Evolutionary conservation across 2,329 filamentous ascomycete species (phyloP).

Genomic region (Coccinonectria pachysandricola): DNA sequence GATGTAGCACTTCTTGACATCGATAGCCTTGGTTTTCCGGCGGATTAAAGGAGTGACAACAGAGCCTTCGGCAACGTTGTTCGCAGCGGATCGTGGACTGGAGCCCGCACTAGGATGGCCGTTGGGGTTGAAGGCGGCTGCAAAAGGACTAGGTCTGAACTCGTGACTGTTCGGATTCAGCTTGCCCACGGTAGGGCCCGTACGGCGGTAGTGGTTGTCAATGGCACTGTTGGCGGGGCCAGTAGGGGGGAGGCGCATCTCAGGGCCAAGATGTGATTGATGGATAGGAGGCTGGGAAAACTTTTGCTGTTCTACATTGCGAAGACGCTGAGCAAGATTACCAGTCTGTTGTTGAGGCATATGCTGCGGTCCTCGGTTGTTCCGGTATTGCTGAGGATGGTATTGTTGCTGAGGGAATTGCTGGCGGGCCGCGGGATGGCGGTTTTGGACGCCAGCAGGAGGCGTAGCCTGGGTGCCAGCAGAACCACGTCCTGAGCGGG

Average conservation of each 20-base stretch:
- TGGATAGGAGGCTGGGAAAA: slow-evolving; percentile 33
- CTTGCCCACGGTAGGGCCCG: slow-evolving; percentile 42
- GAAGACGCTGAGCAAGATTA: slow-evolving; percentile 39
- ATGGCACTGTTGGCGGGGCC: slow-evolving; percentile 55
- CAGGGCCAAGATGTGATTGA: slow-evolving; percentile 43
- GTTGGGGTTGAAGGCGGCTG: slow-evolving; percentile 69
- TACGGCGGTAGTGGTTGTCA: slow-evolving; percentile 39
- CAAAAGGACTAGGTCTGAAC: slow-evolving; percentile 77
- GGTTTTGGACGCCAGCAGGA: slow-evolving; percentile 23
- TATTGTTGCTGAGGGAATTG: slow-evolving; percentile 37
- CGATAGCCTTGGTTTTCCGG: slow-evolving; percentile 62
- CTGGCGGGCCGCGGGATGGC: slow-evolving; percentile 39
- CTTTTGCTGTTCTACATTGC: slow-evolving; percentile 42
- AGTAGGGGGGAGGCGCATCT: slow-evolving; percentile 62
- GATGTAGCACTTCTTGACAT: slow-evolving; percentile 57
- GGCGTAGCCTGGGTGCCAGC: slow-evolving; percentile 23
- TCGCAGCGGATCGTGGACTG: slow-evolving; percentile 57
- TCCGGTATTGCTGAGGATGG: slow-evolving; percentile 36
- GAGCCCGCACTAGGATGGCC: slow-evolving; percentile 55
- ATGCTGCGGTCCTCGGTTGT: slow-evolving; percentile 35
- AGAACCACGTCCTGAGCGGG: slow-evolving; percentile 23
- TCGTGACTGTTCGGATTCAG: slow-evolving; percentile 61
- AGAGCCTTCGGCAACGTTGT: slow-evolving; percentile 30
- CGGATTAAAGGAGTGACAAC: slow-evolving; percentile 37
- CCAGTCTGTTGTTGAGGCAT: slow-evolving; percentile 33